Evolutionary conservation across 495 filamentous ascomycete species (phyloP).

Genomic region (Hypoxylon crocopeplum): DNA sequence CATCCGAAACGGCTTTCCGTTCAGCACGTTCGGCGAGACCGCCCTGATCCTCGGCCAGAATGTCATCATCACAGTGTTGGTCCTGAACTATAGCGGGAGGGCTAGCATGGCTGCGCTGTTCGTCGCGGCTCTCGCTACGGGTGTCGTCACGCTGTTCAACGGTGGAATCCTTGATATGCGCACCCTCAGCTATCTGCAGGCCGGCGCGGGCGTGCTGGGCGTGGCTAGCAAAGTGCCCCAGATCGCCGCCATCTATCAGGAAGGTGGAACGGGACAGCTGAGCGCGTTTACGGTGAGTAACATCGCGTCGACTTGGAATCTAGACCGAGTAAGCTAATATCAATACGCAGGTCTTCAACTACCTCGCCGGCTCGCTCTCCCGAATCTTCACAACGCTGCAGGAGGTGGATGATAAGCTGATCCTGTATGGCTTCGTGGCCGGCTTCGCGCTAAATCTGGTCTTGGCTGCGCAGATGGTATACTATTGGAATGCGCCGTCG

Average conservation of each 20-base stretch:
- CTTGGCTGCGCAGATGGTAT: constrained; percentile 88
- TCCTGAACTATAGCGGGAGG: constrained; percentile 78
- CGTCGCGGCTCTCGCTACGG: constrained; percentile 73
- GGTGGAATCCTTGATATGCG: constrained; percentile 70
- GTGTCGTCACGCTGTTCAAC: constrained; percentile 72
- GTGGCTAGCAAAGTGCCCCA: constrained; percentile 92
- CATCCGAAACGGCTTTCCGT: constrained; percentile 85
- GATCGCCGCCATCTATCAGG: constrained; percentile 79
- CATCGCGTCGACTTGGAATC: neutral
- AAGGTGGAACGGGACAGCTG: constrained; percentile 92
- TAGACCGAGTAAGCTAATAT: constrained; percentile 19
- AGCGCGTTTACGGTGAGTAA: constrained; percentile 90
- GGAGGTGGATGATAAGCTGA: constrained; percentile 93
- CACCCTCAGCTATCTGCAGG: constrained; percentile 78
- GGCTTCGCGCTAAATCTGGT: constrained; percentile 88
- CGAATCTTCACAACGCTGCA: constrained; percentile 97
- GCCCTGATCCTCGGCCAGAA: constrained; percentile 91
- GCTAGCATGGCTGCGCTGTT: constrained; percentile 69
- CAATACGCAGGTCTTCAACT: constrained; percentile 86
- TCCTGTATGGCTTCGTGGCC: constrained; percentile 90
- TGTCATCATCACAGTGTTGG: constrained; percentile 81
- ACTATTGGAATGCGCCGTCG: constrained; percentile 88
- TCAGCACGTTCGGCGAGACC: constrained; percentile 95
- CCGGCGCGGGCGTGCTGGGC: constrained; percentile 79
- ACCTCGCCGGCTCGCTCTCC: constrained; percentile 86